Base-by-base conservation (phyloP, 108 stramenopile genomes). In the Conticribra guillardii region DNA sequence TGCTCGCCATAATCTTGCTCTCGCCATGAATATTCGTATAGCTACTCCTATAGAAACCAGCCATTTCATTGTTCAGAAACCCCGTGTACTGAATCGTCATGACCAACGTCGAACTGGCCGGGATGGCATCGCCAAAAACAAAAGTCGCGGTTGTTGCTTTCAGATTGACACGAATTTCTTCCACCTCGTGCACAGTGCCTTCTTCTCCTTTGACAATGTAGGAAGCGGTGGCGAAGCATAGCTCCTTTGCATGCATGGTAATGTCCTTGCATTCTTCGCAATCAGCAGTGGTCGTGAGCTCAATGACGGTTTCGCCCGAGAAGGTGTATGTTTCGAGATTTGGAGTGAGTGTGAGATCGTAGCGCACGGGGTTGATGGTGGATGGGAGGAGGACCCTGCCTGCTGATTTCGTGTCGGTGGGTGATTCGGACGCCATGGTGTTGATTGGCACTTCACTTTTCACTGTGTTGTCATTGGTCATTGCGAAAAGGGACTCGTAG, bases 11-110 rank as follows among this genome's bases (percentile, higher is more conserved):
- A 44, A 94, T 81, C 75, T 95, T 89, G 32, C 49, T 69, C 44
- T 87, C 65, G 2, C 97, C 92, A 26, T 95, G 76, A 54, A 88
- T 87, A 62, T 94, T 80, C 54, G 86, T 91, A 75, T 98, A 98
- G 21, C 67, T 65, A 1, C 82, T 85, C 9, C 96, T 84, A 83
- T 99, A 99, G 60, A 99, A 96, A 17, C 98, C 97, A 4, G 94
- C 92, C 94, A 98, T 97, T 84, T 96, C 90, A 69, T 96, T 93
- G 82, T 97, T 97, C 64, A 98, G 73, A 59, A 79, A 81, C 28
- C 97, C 97, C 53, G 22, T 26, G 28, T 87, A 97, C 21, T 68
- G 52, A 51, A 99, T 86, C 9, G 61, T 75, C 45, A 98, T 60
- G 14, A 56, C 48, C 26, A 92, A 70, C 2, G 54, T 79, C 9